phyloP scores from a whole-genome alignment of 2,329 filamentous ascomycete genomes.

The Fonsecaea nubica region DNA sequence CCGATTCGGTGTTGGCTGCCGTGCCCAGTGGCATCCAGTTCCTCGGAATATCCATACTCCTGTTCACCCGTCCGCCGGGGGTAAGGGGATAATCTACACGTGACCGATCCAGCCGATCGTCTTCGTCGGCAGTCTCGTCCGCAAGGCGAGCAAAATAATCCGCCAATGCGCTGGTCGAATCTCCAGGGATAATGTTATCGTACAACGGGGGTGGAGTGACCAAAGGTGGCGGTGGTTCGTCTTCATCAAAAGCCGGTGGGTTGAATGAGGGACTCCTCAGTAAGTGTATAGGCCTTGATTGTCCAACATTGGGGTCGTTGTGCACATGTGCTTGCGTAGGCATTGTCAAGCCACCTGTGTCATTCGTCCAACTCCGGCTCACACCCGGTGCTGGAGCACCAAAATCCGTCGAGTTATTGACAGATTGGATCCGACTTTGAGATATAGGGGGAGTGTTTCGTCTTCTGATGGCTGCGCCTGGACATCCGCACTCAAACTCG shows the following conservation, averaged over 20 bases:
- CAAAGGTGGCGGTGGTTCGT: constrained; percentile 74
- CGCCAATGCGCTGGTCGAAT: constrained; percentile 71
- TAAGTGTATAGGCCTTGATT: constrained; percentile 79
- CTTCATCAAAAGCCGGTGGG: constrained; percentile 84
- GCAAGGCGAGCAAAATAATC: constrained; percentile 87
- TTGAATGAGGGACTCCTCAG: constrained; percentile 84
- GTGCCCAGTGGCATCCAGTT: constrained; percentile 58
- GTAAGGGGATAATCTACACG: constrained; percentile 66
- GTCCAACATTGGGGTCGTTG: constrained; percentile 53
- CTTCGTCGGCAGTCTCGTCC: constrained; percentile 69
- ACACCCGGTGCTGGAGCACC: constrained; percentile 33
- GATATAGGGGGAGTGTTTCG: constrained; percentile 42
- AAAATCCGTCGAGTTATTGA: constrained; percentile 41
- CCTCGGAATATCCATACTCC: constrained; percentile 69
- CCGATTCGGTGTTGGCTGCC: constrained; percentile 16
- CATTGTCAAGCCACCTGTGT: constrained; percentile 51
- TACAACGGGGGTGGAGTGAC: constrained; percentile 86
- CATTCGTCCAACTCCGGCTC: constrained; percentile 49
- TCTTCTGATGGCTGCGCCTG: constrained; percentile 63
- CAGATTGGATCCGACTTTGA: constrained; percentile 30
- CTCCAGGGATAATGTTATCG: constrained; percentile 73
- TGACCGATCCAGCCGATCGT: constrained; percentile 52
- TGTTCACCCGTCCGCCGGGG: constrained; percentile 66
- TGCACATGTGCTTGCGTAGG: constrained; percentile 59
- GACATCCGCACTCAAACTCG: constrained; percentile 70